Conservation (phyloP, 2,329 filamentous ascomycete genomes). For the Microsporum ferrugineum region DNA sequence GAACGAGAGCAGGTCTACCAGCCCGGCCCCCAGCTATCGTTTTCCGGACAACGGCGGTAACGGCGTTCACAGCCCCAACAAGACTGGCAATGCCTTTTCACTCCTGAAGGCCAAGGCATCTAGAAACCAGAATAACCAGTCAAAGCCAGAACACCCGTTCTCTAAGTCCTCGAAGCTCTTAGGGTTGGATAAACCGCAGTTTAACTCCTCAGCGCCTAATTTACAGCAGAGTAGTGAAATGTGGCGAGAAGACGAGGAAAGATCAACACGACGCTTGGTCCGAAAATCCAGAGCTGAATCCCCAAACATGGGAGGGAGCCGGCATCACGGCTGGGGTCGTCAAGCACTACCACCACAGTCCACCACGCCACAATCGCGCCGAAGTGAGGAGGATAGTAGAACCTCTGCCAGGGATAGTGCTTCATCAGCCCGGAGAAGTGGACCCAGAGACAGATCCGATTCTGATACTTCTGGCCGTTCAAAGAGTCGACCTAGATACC, state of each 20-base stretch:
- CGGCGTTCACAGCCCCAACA: constrained; percentile 23
- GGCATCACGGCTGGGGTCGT: constrained; percentile 11
- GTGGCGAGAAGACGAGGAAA: constrained; percentile 31
- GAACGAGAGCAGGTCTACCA: constrained; percentile 33
- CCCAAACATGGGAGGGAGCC: constrained; percentile 24
- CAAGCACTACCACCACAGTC: constrained; percentile 7
- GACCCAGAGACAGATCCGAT: constrained; percentile 42
- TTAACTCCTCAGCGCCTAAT: constrained; percentile 28
- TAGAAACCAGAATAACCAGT: constrained; percentile 21
- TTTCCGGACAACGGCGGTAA: constrained; percentile 8
- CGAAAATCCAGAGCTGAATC: constrained; percentile 30
- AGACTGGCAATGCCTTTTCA: constrained; percentile 34
- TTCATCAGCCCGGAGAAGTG: constrained; percentile 30
- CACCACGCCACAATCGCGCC: constrained; percentile 13
- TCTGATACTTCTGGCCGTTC: constrained; percentile 45
- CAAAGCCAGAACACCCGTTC: constrained; percentile 21
- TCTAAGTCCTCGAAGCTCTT: constrained; percentile 33
- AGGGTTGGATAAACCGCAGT: constrained; percentile 24
- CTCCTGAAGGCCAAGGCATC: constrained; percentile 33
- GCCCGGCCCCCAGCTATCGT: constrained; percentile 24
- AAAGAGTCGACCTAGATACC: constrained; percentile 41
- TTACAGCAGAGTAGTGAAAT: constrained; percentile 23
- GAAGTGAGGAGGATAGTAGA: constrained; percentile 26
- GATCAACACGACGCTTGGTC: constrained; percentile 21
- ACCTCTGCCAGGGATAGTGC: constrained; percentile 20